phyloP scores from a whole-genome alignment of 805 yeast genomes.

The Grigorovia transvaalensis region DNA sequence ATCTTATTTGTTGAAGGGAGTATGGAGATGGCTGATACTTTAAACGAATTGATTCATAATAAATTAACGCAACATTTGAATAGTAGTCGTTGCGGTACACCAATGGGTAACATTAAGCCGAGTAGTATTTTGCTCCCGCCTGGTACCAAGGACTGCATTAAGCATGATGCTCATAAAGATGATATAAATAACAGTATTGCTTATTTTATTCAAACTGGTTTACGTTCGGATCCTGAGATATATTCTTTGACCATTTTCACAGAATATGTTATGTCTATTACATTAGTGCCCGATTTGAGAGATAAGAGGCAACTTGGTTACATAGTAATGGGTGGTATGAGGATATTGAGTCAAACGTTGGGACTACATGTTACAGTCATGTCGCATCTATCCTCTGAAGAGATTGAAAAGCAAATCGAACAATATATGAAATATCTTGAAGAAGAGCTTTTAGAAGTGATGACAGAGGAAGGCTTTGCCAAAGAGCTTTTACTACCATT shows the following conservation, averaged over 20 bases:
- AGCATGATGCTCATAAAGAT: slow-evolving; percentile 28
- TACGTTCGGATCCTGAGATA: slow-evolving; percentile 27
- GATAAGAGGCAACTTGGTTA: slow-evolving; percentile 53
- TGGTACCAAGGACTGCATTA: slow-evolving; percentile 30
- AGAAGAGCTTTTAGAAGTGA: slow-evolving; percentile 12
- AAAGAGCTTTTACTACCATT: slow-evolving; percentile 31
- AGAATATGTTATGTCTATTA: slow-evolving; percentile 36
- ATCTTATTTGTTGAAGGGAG: slow-evolving; percentile 47
- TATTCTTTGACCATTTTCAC: slow-evolving; percentile 38
- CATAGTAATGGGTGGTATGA: slow-evolving; percentile 45
- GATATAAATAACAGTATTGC: slow-evolving; percentile 47
- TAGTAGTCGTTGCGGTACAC: neutral
- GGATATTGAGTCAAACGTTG: slow-evolving; percentile 39
- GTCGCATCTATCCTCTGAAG: slow-evolving; percentile 38
- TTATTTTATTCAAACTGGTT: slow-evolving; percentile 49
- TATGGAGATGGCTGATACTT: slow-evolving; percentile 18
- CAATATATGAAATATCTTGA: slow-evolving; percentile 38
- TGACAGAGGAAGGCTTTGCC: slow-evolving; percentile 31
- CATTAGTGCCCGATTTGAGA: slow-evolving; percentile 40
- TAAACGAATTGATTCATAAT: slow-evolving; percentile 19
- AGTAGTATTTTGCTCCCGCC: slow-evolving; percentile 32
- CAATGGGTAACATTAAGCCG: slow-evolving; percentile 6
- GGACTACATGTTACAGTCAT: slow-evolving; percentile 52
- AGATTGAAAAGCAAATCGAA: slow-evolving; percentile 38
- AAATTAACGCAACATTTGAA: slow-evolving; percentile 22